Evolutionary conservation across 2,329 filamentous ascomycete species (phyloP), one percentile per base, ranked within the genome.

Genomic region (Fusarium dimerum): DNA sequence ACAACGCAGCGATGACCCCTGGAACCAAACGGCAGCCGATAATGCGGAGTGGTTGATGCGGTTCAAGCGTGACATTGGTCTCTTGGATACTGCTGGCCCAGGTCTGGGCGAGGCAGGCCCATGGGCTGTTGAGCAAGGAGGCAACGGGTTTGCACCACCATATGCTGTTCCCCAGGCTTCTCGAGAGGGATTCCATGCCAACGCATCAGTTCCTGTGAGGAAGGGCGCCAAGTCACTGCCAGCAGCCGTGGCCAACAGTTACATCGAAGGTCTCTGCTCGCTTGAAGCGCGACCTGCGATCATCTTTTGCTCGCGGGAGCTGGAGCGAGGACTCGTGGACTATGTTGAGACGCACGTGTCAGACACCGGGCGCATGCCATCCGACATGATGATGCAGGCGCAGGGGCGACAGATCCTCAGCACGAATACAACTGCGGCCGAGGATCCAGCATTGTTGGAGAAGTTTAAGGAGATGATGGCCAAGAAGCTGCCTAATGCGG

Each of bases 21-120:
- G 82, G 80, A 86, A 86, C 64, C 79, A 84, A 59, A 86, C 83
- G 0, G 80, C 81, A 1, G 83, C 83, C 30, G 84, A 86, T 62
- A 86, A 86, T 57, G 76, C 74, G 1, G 83, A 86, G 66, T 87
- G 84, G 84, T 74, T 87, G 12, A 74, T 78, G 50, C 77, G 83
- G 42, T 86, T 87, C 71, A 86, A 87, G 67, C 77, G 81, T 11
- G 77, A 82, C 44, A 75, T 72, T 1, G 81, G 81, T 16, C 78
- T 86, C 30, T 66, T 79, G 1, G 67, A 73, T n/a, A 71, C 74
- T 10, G 68, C 73, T 5, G 79, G 82, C 0, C 81, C 81, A 0
- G 81, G 81, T 2, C 72, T 85, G 0, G 71, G 75, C 0, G 56
- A 65, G 2, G 70, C 66, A 20, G 54, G 66, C 7, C 65, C 71